phyloP scores from a whole-genome alignment of 371 early-diverging fungal genomes.

The Umbelopsis sp. region DNA sequence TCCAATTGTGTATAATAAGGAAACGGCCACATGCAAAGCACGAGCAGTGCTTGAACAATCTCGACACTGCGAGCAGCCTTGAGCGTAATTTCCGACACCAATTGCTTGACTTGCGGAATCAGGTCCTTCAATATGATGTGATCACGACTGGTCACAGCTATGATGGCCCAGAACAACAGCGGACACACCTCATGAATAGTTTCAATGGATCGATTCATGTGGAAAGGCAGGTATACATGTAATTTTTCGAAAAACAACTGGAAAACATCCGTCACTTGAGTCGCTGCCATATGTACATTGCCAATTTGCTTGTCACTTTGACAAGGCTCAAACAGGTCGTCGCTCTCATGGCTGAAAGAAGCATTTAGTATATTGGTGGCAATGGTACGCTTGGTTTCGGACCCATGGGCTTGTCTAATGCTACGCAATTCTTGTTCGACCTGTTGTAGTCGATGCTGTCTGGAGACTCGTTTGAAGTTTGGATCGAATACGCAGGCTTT shows the following conservation, averaged over 20 bases:
- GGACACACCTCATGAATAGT: not conserved
- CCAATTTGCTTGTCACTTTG: not conserved
- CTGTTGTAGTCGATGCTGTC: not conserved
- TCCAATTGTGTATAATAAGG: constrained; percentile 5
- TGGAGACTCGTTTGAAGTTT: constrained; percentile 12
- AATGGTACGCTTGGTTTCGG: not conserved
- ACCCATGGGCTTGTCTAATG: not conserved
- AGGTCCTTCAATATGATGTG: not conserved
- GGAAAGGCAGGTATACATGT: constrained; percentile 12
- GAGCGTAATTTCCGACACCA: constrained; percentile 6
- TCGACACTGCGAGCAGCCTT: constrained; percentile 6
- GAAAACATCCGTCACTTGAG: not conserved
- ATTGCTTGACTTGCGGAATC: not conserved
- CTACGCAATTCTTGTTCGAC: constrained; percentile 15
- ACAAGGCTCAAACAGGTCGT: not conserved
- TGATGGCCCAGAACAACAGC: not conserved
- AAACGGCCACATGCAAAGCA: constrained; percentile 7
- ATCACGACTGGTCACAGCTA: constrained; percentile 8
- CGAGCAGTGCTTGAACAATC: constrained; percentile 2
- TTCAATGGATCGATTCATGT: constrained; percentile 2
- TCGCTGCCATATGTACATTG: constrained; percentile 1
- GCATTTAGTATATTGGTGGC: not conserved
- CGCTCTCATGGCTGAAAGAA: not conserved
- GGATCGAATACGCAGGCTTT: constrained; percentile 4
- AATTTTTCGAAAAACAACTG: not conserved